These are phyloP conservation scores for Anisodus acutangulus DNA, from an alignment of 257 asterid species.

Conservation along the genomic window DNA sequence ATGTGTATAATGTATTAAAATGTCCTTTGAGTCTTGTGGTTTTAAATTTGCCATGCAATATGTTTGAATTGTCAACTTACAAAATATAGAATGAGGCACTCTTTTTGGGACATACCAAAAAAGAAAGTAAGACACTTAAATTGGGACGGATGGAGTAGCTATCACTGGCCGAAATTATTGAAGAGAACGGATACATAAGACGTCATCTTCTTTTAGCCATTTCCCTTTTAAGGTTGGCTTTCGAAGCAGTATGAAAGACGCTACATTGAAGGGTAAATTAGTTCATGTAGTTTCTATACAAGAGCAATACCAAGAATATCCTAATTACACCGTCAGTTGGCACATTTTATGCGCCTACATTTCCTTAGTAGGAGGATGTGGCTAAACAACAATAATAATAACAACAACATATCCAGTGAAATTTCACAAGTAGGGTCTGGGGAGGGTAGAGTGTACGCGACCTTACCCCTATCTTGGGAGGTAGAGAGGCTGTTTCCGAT, in stretches of 20 bases:
- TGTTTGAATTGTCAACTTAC: no score
- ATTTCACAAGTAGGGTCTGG: no score
- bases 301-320: constrained; percentile 3
- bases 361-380: background rate
- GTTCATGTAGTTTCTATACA: background rate
- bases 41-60: no score
- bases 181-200: background rate
- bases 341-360: background rate
- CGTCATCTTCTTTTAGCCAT: background rate
- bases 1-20: no score
- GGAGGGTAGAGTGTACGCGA: no score
- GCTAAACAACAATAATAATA: background rate
- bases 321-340: background rate
- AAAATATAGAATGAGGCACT: no score
- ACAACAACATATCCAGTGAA: no score
- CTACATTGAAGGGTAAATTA: constrained; percentile 2
- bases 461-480: no score
- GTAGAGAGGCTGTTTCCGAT: no score
- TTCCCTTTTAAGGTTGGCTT: background rate
- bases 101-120: no score
- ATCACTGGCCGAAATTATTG: background rate
- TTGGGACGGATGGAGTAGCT: background rate
- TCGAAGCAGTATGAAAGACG: background rate
- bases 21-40: no score
- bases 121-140: no score